Evolutionary conservation across 2,329 filamentous ascomycete species (phyloP), one percentile per base, ranked within the genome.

Genomic region (Colletotrichum somersetense): DNA sequence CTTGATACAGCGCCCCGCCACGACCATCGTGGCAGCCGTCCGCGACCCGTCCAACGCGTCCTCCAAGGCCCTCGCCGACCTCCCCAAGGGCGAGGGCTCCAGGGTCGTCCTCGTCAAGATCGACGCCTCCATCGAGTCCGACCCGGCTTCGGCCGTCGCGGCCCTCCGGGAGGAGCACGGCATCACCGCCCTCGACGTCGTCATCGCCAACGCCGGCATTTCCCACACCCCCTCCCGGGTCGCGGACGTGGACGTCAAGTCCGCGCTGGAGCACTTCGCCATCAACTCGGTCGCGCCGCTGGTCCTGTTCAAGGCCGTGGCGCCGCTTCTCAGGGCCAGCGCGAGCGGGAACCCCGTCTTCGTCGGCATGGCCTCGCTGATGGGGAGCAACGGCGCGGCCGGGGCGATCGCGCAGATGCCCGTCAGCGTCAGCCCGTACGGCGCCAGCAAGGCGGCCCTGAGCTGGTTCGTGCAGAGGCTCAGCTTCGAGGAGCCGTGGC

Each of bases 151-250:
- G 18, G 81, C 81, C 11, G 75, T 82, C 2, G 56, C 77, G 20
- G 73, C 77, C 3, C 76, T 85, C 0, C 73, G 77, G 1, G 38
- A 64, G 2, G 59, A 74, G 7, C 74, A 80, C 26, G 78, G 77
- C 8, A 83, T 89, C 67, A 73, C 76, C 8, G 75, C 80, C 42
- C 77, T 89, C 5, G 87, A 89, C 75, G 76, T 87, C 12, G 83
- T 89, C 5, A 83, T 90, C 66, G 84, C 87, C 65, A 89, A 89
- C 75, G 87, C 87, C 0, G 86, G 81, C 12, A 83, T 85, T 33
- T 38, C 66, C 11, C 14, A 59, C 66, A 33, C 35, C 38, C 5
- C 46, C 7, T 8, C 2, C 59, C 4, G 18, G 16, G 76, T 75
- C 4, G 76, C 77, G 10, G 64, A 75, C 10, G 82, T 75, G 40